Conservation (phyloP, 495 filamentous ascomycete genomes). For the Penicillium atrosanguineum region DNA sequence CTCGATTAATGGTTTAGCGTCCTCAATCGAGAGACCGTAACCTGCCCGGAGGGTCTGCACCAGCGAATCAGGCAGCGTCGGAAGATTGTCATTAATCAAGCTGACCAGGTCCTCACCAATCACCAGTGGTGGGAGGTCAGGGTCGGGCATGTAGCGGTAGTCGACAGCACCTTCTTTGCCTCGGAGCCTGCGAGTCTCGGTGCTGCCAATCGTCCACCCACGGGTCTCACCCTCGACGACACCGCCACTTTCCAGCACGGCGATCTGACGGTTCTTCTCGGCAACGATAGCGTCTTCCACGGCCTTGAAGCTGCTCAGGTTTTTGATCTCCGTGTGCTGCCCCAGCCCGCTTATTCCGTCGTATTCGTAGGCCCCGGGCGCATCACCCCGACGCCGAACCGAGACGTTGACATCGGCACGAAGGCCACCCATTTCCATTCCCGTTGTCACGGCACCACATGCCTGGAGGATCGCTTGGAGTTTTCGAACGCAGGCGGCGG, state of each 20-base stretch:
- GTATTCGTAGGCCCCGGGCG: slow-evolving; percentile 48
- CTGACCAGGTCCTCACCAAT: slow-evolving; percentile 69
- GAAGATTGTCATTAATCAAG: slow-evolving; percentile 58
- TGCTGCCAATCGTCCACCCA: slow-evolving; percentile 82
- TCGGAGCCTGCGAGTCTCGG: slow-evolving; percentile 70
- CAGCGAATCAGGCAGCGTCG: slow-evolving; percentile 67
- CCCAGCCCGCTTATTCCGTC: slow-evolving; percentile 62
- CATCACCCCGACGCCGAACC: slow-evolving; percentile 55
- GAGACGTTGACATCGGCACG: slow-evolving; percentile 96
- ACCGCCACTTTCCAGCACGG: slow-evolving; percentile 73
- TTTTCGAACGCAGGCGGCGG: slow-evolving; percentile 83
- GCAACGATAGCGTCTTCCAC: slow-evolving; percentile 91
- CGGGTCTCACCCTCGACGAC: slow-evolving; percentile 82
- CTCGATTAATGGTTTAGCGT: slow-evolving; percentile 76
- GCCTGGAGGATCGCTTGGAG: slow-evolving; percentile 79
- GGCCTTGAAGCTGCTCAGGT: slow-evolving; percentile 89
- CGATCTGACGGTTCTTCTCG: slow-evolving; percentile 86
- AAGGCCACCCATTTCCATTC: slow-evolving; percentile 91
- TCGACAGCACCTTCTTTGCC: slow-evolving; percentile 97
- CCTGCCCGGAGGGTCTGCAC: slow-evolving; percentile 52
- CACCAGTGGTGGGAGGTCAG: slow-evolving; percentile 78
- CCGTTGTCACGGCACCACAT: slow-evolving; percentile 77
- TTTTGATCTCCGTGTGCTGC: slow-evolving; percentile 96
- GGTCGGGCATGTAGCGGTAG: slow-evolving; percentile 98
- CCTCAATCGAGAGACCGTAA: slow-evolving; percentile 73